These are phyloP conservation scores for Prunus mira DNA, from an alignment of 306 rosid species.

Conservation along the genomic window DNA sequence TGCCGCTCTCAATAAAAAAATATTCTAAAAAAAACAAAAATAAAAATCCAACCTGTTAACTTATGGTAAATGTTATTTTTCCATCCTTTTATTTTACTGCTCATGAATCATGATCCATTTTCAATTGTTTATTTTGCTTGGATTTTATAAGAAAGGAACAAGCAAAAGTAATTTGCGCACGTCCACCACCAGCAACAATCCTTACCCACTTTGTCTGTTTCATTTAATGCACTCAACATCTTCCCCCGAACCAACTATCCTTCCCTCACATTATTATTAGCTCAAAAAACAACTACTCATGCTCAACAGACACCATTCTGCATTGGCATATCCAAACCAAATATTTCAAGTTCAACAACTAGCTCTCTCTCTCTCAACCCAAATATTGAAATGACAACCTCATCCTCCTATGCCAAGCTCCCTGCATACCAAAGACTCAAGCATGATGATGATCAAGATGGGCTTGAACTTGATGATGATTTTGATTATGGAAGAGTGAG, in stretches of 20 bases:
- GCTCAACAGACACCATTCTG: neutral
- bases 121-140: too few relatives aligned
- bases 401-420: constrained; percentile 20
- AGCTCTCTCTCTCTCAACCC: too few relatives aligned
- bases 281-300: constrained; percentile 14
- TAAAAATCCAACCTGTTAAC: too few relatives aligned
- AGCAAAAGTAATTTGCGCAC: neutral
- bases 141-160: too few relatives aligned
- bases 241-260: constrained; percentile 14
- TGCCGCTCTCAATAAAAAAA: rapidly evolving
- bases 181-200: neutral
- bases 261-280: neutral
- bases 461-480: constrained; percentile 2
- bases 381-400: constrained; percentile 6
- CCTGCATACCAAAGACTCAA: constrained; percentile 49
- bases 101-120: too few relatives aligned
- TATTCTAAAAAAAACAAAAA: too few relatives aligned
- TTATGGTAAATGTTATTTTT: too few relatives aligned
- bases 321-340: too few relatives aligned
- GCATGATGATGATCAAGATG: constrained; percentile 17
- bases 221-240: constrained; percentile 41
- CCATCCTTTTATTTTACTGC: too few relatives aligned
- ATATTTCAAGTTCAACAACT: too few relatives aligned
- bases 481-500: constrained; percentile 16
- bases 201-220: neutral